Conservation (phyloP, 345 rosid genomes). For the Salix caprea region DNA sequence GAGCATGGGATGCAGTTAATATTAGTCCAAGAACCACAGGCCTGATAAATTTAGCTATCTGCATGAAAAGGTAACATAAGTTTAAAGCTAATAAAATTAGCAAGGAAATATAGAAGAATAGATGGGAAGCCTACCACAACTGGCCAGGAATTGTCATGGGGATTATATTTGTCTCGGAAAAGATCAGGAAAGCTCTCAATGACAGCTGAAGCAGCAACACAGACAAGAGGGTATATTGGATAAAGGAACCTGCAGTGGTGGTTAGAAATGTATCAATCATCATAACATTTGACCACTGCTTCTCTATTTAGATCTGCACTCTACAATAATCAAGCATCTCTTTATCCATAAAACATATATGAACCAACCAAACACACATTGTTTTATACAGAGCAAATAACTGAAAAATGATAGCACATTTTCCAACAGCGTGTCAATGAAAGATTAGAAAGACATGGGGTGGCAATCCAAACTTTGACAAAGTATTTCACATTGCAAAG, state of each 20-base stretch:
- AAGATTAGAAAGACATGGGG: no score
- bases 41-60: constrained; percentile 70
- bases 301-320: not conserved
- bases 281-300: not conserved
- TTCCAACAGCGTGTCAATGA: no score
- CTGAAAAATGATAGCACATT: no score
- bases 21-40: constrained; percentile 72
- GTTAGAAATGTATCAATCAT: constrained; percentile 12
- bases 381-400: no score
- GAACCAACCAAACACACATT: not conserved
- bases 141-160: constrained; percentile 41
- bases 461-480: not conserved
- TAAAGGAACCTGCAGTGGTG: constrained; percentile 71
- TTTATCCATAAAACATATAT: not conserved
- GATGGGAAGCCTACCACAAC: constrained; percentile 46
- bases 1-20: constrained; percentile 79
- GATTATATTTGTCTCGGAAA: constrained; percentile 57
- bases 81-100: not conserved
- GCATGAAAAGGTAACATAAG: constrained; percentile 24
- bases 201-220: constrained; percentile 92
- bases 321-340: not conserved
- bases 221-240: constrained; percentile 88
- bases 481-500: not conserved
- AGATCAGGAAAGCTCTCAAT: constrained; percentile 95
- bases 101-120: not conserved